Evolutionary conservation across 495 filamentous ascomycete species (phyloP).

Genomic region (Cenococcum geophilum): DNA sequence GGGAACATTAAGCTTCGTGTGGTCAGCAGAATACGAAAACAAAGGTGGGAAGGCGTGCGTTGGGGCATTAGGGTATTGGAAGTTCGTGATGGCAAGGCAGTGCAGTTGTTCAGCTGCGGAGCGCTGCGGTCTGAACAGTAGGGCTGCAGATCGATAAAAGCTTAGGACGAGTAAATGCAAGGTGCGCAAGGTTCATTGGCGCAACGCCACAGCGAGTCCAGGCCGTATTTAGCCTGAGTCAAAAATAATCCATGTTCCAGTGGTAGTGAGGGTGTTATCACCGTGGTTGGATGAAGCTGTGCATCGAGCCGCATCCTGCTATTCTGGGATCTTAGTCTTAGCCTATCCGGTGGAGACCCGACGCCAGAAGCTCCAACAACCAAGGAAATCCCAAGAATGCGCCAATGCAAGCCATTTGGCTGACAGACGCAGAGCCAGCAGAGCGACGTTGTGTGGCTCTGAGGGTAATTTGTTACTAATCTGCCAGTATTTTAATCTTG

Average conservation of each 20-base stretch:
- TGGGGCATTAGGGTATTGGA: not conserved
- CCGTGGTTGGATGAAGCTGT: not conserved
- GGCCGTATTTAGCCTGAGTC: not conserved
- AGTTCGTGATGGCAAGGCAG: constrained; percentile 6
- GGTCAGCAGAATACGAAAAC: constrained; percentile 8
- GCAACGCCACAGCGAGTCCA: constrained; percentile 1
- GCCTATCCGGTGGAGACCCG: constrained; percentile 6
- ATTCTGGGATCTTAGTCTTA: not conserved
- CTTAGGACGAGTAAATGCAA: not conserved
- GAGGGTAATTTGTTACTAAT: too few relatives aligned
- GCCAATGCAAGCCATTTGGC: not conserved
- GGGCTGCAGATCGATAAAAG: constrained; percentile 5
- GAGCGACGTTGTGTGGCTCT: too few relatives aligned
- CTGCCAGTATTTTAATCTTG: too few relatives aligned
- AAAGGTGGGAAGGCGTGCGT: not conserved
- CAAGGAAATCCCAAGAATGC: not conserved
- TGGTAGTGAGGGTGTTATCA: not conserved
- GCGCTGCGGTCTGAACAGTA: constrained; percentile 6
- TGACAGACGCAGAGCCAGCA: not conserved
- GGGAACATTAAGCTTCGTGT: not conserved
- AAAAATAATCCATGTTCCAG: not conserved
- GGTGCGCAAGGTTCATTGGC: not conserved
- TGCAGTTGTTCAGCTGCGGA: constrained; percentile 4
- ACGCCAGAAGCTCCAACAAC: not conserved
- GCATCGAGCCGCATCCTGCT: constrained; percentile 1